Conservation (phyloP, 352 stramenopile species). For the Globisporangium takayamanum region DNA sequence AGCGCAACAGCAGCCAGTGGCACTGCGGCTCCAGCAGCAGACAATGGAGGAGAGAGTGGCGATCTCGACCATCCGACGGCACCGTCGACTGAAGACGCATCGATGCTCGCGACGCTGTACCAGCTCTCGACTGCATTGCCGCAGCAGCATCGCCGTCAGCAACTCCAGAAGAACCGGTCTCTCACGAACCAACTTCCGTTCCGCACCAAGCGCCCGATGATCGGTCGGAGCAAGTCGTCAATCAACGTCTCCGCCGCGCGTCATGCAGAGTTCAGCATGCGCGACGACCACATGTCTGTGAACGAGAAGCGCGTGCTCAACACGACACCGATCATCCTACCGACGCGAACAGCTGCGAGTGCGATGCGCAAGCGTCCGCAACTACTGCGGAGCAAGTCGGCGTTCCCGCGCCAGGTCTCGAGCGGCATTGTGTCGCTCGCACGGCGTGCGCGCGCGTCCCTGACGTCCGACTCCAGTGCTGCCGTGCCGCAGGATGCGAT, state of each 20-base stretch:
- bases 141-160: conserved; percentile 2
- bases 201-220: neutral
- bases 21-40: too few relatives aligned
- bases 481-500: conserved; percentile 31
- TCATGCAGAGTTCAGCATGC: conserved; percentile 19
- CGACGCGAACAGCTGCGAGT: neutral
- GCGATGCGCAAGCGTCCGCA: neutral
- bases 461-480: conserved; percentile 7
- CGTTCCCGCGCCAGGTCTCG: conserved; percentile 12
- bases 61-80: neutral
- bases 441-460: neutral
- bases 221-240: conserved; percentile 46
- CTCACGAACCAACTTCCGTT: neutral
- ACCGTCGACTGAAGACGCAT: neutral
- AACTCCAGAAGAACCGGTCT: conserved; percentile 7
- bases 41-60: too few relatives aligned
- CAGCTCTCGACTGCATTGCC: conserved; percentile 25
- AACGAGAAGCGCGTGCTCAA: conserved; percentile 14
- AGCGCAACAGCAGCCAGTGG: too few relatives aligned
- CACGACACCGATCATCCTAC: conserved; percentile 9
- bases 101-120: conserved; percentile 16
- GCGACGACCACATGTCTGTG: conserved; percentile 7
- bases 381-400: conserved; percentile 24
- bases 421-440: conserved; percentile 9
- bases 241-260: conserved; percentile 25